These are phyloP conservation scores for Botrytis byssoidea DNA, from an alignment of 2,329 filamentous ascomycete species.

Conservation along the genomic window DNA sequence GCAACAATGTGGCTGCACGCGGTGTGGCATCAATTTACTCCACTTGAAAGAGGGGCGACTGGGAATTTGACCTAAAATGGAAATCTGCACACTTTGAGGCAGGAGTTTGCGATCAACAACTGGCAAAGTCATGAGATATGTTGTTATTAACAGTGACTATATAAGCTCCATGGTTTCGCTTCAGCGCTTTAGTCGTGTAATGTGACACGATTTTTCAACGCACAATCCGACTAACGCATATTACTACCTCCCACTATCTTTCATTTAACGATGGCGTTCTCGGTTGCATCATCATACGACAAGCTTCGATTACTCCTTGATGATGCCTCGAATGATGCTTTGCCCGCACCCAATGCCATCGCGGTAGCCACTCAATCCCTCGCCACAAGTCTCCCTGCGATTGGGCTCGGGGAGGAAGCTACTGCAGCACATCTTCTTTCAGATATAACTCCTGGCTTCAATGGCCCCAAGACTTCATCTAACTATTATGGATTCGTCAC, in stretches of 20 bases:
- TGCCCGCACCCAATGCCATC: slow-evolving; percentile 31
- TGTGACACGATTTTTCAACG: not conserved
- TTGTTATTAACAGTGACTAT: not conserved
- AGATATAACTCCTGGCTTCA: slow-evolving; percentile 45
- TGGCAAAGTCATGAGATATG: not conserved
- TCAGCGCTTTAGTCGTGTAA: not conserved
- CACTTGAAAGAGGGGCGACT: not conserved
- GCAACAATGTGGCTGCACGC: not conserved
- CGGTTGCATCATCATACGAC: slow-evolving; percentile 31
- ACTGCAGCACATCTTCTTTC: slow-evolving; percentile 45
- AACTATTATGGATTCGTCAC: slow-evolving; percentile 87
- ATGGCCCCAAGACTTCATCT: slow-evolving; percentile 36
- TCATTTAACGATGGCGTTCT: slow-evolving; percentile 25
- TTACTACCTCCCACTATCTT: not conserved
- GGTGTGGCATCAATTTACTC: not conserved
- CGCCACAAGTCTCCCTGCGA: slow-evolving; percentile 39
- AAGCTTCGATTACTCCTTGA: slow-evolving; percentile 30
- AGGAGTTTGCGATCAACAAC: slow-evolving; percentile 11
- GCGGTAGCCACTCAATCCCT: slow-evolving; percentile 33
- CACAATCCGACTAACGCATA: not conserved
- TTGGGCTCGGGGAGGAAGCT: slow-evolving; percentile 45
- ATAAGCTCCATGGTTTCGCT: not conserved
- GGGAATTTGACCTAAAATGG: not conserved
- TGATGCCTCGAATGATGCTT: slow-evolving; percentile 28
- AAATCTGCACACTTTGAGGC: not conserved